Conservation (phyloP, 768 basidiomycete species). For the Termitomyces sp. region DNA sequence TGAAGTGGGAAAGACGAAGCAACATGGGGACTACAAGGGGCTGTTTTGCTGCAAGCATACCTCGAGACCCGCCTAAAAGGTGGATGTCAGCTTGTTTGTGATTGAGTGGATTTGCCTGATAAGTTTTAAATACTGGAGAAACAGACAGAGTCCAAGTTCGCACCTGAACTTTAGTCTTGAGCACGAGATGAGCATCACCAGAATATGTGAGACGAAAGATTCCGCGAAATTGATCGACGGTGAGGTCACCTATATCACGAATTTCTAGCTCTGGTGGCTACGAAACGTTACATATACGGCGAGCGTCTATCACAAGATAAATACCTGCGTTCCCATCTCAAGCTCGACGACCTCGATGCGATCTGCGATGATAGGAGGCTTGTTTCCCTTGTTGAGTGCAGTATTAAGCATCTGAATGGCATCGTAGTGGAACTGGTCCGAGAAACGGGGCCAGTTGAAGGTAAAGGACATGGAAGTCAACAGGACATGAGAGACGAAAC, state of each 20-base stretch:
- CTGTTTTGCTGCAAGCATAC: constrained; percentile 91
- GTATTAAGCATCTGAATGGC: constrained; percentile 95
- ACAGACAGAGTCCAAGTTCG: constrained; percentile 12
- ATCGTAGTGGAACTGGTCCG: constrained; percentile 93
- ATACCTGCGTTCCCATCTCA: constrained; percentile 98
- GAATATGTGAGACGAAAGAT: constrained; percentile 94
- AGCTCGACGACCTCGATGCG: constrained; percentile 96
- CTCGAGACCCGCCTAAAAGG: constrained; percentile 73
- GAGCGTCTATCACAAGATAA: background rate
- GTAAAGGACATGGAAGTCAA: constrained; percentile 65
- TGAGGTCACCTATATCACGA: constrained; percentile 95
- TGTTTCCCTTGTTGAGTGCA: constrained; percentile 96
- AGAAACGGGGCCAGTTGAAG: constrained; percentile 97
- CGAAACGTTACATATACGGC: background rate
- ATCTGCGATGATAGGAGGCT: constrained; percentile 96
- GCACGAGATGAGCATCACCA: constrained; percentile 87
- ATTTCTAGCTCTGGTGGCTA: constrained; percentile 97
- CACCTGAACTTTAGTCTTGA: constrained; percentile 92
- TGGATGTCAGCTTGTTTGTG: constrained; percentile 90
- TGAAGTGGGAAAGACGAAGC: constrained; percentile 92
- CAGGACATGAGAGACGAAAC: constrained; percentile 1
- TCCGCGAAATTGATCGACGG: constrained; percentile 91
- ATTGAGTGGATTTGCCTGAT: constrained; percentile 89
- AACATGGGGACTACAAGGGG: constrained; percentile 98
- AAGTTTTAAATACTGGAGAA: background rate